These are phyloP conservation scores for Crithidia fasciculata DNA, from an alignment of 208 protist genomes.

Conservation along the genomic window DNA sequence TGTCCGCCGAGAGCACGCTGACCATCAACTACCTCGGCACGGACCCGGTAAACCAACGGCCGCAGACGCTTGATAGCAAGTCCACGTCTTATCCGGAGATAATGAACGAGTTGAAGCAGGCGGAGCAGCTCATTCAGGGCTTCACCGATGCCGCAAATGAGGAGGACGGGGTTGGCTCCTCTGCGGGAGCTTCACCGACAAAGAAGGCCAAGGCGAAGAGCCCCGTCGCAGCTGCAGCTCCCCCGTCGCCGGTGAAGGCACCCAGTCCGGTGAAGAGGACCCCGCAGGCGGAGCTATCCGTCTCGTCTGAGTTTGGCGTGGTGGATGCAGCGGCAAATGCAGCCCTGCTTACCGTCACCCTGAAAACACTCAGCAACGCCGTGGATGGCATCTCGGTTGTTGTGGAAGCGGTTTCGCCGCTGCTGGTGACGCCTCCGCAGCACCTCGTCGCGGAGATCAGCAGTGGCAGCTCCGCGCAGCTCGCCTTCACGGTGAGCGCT, in stretches of 20 bases:
- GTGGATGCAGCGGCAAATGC: slow-evolving; percentile 7
- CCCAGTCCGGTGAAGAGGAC: background rate
- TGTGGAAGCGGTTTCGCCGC: slow-evolving; percentile 50
- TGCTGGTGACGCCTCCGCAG: slow-evolving; percentile 41
- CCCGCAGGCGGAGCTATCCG: slow-evolving; percentile 2
- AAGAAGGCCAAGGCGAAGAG: background rate
- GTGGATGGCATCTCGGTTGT: slow-evolving; percentile 48
- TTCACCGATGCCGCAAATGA: slow-evolving; percentile 12
- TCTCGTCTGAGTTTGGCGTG: slow-evolving; percentile 14
- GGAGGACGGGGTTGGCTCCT: background rate
- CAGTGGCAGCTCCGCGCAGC: slow-evolving; percentile 26
- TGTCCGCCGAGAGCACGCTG: slow-evolving; percentile 69
- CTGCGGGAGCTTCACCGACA: background rate
- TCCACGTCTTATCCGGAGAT: slow-evolving; percentile 85
- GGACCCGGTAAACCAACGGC: slow-evolving; percentile 79
- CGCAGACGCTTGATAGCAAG: slow-evolving; percentile 78
- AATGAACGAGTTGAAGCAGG: slow-evolving; percentile 74
- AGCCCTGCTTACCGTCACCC: slow-evolving; percentile 29
- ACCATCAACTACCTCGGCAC: slow-evolving; percentile 94
- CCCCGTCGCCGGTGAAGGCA: background rate
- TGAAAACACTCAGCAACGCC: slow-evolving; percentile 5
- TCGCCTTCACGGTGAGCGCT: slow-evolving; percentile 51
- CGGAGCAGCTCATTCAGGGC: slow-evolving; percentile 74
- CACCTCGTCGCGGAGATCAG: slow-evolving; percentile 36
- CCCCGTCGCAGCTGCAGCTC: background rate